A percentile compares a stretch with the other conserved stretches of the same genome.
Evolutionary conservation across 495 filamentous ascomycete species (phyloP).

Genomic region (Aspergillus heteromorphus): DNA sequence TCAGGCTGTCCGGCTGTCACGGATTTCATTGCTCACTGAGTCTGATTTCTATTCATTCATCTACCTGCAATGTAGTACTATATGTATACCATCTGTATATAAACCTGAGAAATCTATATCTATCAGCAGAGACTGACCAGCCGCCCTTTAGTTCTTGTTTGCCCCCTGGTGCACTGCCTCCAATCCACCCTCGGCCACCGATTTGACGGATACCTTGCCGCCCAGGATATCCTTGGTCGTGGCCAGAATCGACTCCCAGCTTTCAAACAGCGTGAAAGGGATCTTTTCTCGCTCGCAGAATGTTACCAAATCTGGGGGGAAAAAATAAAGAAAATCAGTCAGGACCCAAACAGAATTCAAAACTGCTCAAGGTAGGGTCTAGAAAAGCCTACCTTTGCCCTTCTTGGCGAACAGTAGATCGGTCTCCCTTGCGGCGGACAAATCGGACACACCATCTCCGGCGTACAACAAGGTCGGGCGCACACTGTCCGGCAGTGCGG

Average conservation of each 20-base stretch:
- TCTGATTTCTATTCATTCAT: neutral
- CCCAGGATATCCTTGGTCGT: conserved; percentile 68
- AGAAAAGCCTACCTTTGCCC: conserved; percentile 62
- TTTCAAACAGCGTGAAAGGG: conserved; percentile 74
- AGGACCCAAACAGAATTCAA: neutral
- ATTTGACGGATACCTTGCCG: conserved; percentile 44
- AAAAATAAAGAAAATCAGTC: too few species aligned
- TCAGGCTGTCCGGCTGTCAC: too few species aligned
- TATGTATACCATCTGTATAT: too few species aligned
- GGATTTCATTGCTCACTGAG: too few species aligned
- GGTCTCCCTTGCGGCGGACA: conserved; percentile 82
- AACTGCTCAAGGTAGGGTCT: neutral
- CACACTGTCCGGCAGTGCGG: conserved; percentile 57
- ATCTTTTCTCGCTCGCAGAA: conserved; percentile 74
- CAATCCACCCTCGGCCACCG: conserved; percentile 8
- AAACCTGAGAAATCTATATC: neutral
- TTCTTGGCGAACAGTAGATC: conserved; percentile 89
- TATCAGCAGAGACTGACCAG: neutral
- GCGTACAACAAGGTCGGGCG: conserved; percentile 81
- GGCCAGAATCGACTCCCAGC: conserved; percentile 69
- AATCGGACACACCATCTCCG: conserved; percentile 83
- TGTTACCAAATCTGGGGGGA: conserved; percentile 65
- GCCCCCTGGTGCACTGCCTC: conserved; percentile 3
- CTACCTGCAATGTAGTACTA: neutral
- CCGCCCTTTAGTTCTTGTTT: neutral